Evolutionary conservation across 2,329 filamentous ascomycete genomes (phyloP), one percentile per base, ranked within the genome.

Genomic region (Talaromyces marneffei): DNA sequence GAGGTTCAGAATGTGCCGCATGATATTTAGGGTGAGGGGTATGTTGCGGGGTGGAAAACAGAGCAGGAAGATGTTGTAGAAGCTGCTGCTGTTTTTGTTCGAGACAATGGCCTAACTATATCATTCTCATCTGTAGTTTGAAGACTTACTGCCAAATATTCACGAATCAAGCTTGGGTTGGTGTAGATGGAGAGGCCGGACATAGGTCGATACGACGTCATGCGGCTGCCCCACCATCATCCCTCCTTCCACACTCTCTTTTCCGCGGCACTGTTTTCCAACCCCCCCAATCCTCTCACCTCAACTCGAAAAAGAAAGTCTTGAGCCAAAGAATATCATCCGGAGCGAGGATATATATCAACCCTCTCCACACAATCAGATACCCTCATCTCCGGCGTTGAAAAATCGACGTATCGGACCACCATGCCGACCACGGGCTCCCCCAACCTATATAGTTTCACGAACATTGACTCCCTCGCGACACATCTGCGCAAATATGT

Each of bases 401-500:
- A 18, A 25, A 31, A 25, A 10, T 10, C 27, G 29, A n/a, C 29
- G 9, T 18, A 50, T 12, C 9, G 4, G 4, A 31, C 35, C 44
- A 55, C 37, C 63, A 80, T 80, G 78, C 68, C 72, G n/a, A n/a
- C n/a, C n/a, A n/a, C n/a, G 35, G 65, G 70, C 62, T 69, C 74
- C 64, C 77, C 84, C 67, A 85, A 83, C 68, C 88, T 99, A 70
- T 96, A 90, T 82, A 86, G 89, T 67, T 97, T 95, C 78, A 79
- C 86, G 67, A 82, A 82, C 75, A 79, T 83, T 70, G 83, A 86
- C 66, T 81, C 85, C 63, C 87, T 99, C 67, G 90, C 92, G 20
- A 79, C 83, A 37, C 87, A 88, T 66, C 85, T 99, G 68, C 89
- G 92, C 72, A 80, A 85, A 68, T 97, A 95, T 77, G 81, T 97